Evolutionary conservation across 805 yeast species (phyloP).

Genomic region (Brettanomyces anomalus): DNA sequence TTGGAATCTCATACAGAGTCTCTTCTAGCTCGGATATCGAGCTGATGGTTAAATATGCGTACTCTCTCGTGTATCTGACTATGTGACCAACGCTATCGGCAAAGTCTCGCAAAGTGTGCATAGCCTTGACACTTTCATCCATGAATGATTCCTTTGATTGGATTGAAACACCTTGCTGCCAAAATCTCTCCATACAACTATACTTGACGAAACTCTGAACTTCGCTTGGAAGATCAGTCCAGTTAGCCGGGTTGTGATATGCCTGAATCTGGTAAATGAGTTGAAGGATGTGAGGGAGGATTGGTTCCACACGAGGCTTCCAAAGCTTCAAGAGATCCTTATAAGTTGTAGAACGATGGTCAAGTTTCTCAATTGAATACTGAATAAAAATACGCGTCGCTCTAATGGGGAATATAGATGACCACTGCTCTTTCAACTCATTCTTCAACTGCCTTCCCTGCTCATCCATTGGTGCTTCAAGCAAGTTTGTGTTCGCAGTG

Average conservation of each 20-base stretch:
- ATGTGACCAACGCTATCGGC: conserved; percentile 97
- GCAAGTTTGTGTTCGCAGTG: conserved; percentile 61
- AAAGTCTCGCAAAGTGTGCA: conserved; percentile 88
- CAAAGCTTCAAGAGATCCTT: conserved; percentile 63
- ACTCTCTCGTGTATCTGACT: conserved; percentile 90
- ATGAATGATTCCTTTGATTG: conserved; percentile 91
- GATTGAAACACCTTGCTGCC: conserved; percentile 97
- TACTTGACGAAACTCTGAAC: conserved; percentile 89
- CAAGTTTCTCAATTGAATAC: conserved; percentile 86
- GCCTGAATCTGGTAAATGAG: conserved; percentile 86
- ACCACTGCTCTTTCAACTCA: conserved; percentile 84
- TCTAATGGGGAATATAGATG: conserved; percentile 87
- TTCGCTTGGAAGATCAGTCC: conserved; percentile 79
- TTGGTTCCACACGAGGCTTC: conserved; percentile 90
- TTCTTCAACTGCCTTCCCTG: conserved; percentile 69
- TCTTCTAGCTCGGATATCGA: conserved; percentile 86
- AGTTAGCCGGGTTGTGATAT: conserved; percentile 86
- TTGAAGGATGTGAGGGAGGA: conserved; percentile 84
- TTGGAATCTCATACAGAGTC: conserved; percentile 79
- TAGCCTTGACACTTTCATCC: conserved; percentile 89
- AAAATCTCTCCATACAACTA: conserved; percentile 86
- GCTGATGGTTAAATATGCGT: conserved; percentile 83
- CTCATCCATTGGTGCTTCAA: conserved; percentile 83
- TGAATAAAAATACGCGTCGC: conserved; percentile 93
- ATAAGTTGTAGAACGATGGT: conserved; percentile 70